Conservation (phyloP, 345 rosid species). For the Salix udensis region DNA sequence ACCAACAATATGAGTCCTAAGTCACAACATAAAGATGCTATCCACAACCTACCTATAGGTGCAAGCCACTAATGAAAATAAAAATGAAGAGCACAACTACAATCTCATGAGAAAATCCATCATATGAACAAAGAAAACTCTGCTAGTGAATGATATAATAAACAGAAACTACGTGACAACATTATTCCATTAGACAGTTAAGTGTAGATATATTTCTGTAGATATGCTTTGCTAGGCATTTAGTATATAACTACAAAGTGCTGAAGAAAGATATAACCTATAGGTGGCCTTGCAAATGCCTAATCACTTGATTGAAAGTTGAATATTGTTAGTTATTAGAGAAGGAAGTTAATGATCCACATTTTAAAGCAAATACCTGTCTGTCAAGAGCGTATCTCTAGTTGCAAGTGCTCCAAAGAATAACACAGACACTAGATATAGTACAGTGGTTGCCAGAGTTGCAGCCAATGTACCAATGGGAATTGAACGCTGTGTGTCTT, state of each 20-base stretch:
- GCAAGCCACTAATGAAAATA: background rate
- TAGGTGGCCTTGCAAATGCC: background rate
- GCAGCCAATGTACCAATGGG: slow-evolving; percentile 96
- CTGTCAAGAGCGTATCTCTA: slow-evolving; percentile 81
- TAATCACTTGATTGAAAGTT: background rate
- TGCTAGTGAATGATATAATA: background rate
- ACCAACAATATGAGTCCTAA: too few species aligned
- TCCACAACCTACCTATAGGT: background rate
- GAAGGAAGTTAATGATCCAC: background rate
- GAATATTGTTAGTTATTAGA: background rate
- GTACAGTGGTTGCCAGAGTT: slow-evolving; percentile 71
- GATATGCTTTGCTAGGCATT: background rate
- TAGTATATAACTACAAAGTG: background rate
- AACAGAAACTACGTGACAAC: background rate
- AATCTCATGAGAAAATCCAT: background rate
- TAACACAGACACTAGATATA: slow-evolving; percentile 73
- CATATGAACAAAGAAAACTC: background rate
- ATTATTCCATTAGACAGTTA: background rate
- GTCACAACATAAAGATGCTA: background rate
- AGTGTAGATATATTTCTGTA: background rate
- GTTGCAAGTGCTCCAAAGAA: slow-evolving; percentile 89
- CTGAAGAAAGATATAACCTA: background rate
- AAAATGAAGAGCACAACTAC: background rate
- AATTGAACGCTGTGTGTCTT: slow-evolving; percentile 95
- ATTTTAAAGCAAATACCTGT: slow-evolving; percentile 46